Base-by-base conservation (phyloP, 2,329 filamentous ascomycete species). In the Aspergillus nomiae region DNA sequence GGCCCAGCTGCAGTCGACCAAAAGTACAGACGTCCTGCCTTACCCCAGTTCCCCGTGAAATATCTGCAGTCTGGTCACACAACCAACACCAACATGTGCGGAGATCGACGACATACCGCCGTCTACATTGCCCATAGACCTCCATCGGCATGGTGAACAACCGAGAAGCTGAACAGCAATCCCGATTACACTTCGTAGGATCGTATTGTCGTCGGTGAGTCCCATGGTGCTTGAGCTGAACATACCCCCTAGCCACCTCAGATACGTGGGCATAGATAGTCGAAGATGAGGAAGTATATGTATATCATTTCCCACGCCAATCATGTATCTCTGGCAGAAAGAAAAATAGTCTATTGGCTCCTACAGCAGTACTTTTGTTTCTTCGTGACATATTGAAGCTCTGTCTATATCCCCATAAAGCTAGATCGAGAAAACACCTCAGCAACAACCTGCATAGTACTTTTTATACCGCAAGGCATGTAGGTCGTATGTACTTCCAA, bases 11-110 rank as follows among this genome's bases (percentile, higher is more conserved):
- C 11, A 10, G 9, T 16, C 32, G 16, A 24, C 21, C 57, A 59
- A 51, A 38, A 10, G 45, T 59, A 51, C 46, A 26, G n/a, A 14
- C 21, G 16, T 21, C 46, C 41, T 38, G 46, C 11, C 57, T n/a
- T 38, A 36, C 46, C 46, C 46, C 19, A 24, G 57, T 59, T n/a
- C 57, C 46, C 57, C 57, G 24, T 59, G 46, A 43, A 59, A 59
- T 53, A 38, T 50, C 57, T 59, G 34, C 57, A 30, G 34, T 19
- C 46, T 24, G 19, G 57, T 43, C 45, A 50, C 46, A 59, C 46
- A 36, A 6, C 32, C 14, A 32, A 53, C 11, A 28, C 19, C 28
- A 30, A 30, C 21, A 8, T 50, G n/a, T 4, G 21, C 14, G 7
- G 30, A 55, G 21, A 12, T 19, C n/a, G 11, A 36, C n/a, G 11